Base-by-base conservation (phyloP, 1,284 basidiomycete species). In the Pascua guehoae region DNA sequence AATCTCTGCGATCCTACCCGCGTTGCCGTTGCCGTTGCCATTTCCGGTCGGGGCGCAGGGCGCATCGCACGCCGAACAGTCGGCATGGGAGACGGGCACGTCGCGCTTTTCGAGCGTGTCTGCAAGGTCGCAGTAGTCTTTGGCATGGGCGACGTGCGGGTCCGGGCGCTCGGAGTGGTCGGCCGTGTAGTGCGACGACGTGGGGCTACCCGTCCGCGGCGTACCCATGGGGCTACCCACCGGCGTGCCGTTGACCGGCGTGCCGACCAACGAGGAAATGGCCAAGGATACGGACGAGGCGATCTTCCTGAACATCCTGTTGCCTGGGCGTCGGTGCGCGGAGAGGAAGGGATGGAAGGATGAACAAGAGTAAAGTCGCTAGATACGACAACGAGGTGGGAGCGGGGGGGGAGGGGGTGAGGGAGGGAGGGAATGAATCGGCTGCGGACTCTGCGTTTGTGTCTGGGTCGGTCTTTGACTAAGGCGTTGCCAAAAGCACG, bases 41-140 rank as follows among this genome's bases (percentile, higher is more conserved):
- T 86, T 80, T 67, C 88, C 86, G 69, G 17, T 37, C 17, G 12
- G 49, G 0, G 61, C 56, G 47, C 89, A 91, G 16, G 89, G 89
- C 71, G 89, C 82, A 14, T 86, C 81, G 72, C 90, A 93, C 14
- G 80, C 80, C 57, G 86, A 82, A 76, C 90, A 94, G 68, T 85
- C 83, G 8, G 81, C 86, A 9, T 80, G 76, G 3, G 87, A 84
- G 36, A 89, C 82, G 14, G 90, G 89, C 8, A 92, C 82, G 39
- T 80, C 76, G 3, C 81, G 84, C 0, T 69, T 70, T 47, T 75
- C 69, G n/a, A 85, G 66, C 16, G 72, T 64, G 18, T 66, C 42
- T 12, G 74, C 74, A 12, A 79, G 62, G 41, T 66, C 47, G 15
- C 62, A 62, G 61, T 79, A 73, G 12, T 63, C 51, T 36, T 63